Percentiles rank a stretch among this genome's conserved stretches.
Conservation (phyloP, 2,329 filamentous ascomycete genomes). For the Chrysoporthe cubensis region DNA sequence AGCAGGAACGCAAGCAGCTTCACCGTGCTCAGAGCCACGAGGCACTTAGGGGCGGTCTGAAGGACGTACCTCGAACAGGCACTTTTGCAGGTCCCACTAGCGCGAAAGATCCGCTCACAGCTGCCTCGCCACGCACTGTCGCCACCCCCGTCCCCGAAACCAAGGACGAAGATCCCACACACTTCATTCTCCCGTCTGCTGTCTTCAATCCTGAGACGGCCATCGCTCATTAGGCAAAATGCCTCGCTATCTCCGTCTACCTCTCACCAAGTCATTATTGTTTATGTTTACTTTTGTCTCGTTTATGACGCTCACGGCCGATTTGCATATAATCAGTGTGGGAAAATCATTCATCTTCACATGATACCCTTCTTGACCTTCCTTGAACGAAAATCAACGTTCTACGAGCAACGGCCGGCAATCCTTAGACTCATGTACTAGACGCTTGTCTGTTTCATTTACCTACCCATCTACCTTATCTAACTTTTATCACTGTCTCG, state of each 20-base stretch:
- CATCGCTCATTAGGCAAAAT: not conserved
- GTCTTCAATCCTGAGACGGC: constrained; percentile 49
- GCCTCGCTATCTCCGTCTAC: not conserved
- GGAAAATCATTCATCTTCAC: constrained; percentile 9
- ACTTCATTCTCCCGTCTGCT: constrained; percentile 53
- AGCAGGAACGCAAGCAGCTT: constrained; percentile 45
- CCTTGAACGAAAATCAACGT: constrained; percentile 23
- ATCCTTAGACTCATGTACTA: constrained; percentile 6
- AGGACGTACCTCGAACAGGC: constrained; percentile 38
- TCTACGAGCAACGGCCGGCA: constrained; percentile 18
- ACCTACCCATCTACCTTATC: not conserved
- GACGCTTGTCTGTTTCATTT: not conserved
- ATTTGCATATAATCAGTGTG: constrained; percentile 30
- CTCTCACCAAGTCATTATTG: constrained; percentile 1
- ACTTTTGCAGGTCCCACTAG: constrained; percentile 19
- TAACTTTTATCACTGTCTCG: not conserved
- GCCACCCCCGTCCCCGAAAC: constrained; percentile 37
- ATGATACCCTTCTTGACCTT: constrained; percentile 34
- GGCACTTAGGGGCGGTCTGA: constrained; percentile 46
- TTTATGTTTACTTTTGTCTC: constrained; percentile 17
- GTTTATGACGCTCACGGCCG: constrained; percentile 28
- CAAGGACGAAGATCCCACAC: constrained; percentile 34
- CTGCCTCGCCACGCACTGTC: constrained; percentile 16
- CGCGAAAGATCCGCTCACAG: constrained; percentile 19
- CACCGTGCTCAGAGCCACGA: constrained; percentile 58